Conservation (phyloP, 495 filamentous ascomycete species). For the Hyaloscypha bicolor region DNA sequence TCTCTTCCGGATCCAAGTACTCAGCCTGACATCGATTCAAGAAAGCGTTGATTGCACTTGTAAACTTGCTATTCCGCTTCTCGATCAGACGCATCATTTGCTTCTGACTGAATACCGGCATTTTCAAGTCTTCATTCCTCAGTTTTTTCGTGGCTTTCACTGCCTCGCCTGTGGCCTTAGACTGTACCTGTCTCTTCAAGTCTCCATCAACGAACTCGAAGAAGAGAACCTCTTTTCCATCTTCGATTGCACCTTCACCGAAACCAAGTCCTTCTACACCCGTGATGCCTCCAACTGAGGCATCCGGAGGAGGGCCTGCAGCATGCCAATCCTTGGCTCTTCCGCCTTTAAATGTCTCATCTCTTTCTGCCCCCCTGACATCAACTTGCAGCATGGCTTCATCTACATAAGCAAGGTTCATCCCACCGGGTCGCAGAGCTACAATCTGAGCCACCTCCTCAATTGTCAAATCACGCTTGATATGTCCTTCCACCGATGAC, state of each 20-base stretch:
- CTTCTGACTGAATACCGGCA: constrained; percentile 92
- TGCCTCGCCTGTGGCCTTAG: constrained; percentile 71
- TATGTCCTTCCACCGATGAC: constrained; percentile 81
- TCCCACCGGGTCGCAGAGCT: constrained; percentile 70
- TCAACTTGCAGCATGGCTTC: constrained; percentile 79
- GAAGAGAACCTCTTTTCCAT: constrained; percentile 65
- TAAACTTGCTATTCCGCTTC: constrained; percentile 87
- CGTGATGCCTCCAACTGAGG: constrained; percentile 50
- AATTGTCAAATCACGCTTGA: constrained; percentile 65
- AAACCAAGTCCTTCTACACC: constrained; percentile 41
- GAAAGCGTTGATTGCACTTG: constrained; percentile 74
- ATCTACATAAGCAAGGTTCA: constrained; percentile 86
- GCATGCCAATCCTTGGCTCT: constrained; percentile 43
- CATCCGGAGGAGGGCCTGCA: constrained; percentile 46
- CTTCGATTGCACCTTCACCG: constrained; percentile 38
- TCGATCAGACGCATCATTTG: constrained; percentile 90
- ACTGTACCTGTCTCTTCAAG: constrained; percentile 75
- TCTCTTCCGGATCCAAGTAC: constrained; percentile 66
- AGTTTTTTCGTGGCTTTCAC: constrained; percentile 63
- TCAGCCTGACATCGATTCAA: constrained; percentile 71
- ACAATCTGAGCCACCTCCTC: constrained; percentile 84
- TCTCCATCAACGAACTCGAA: constrained; percentile 95
- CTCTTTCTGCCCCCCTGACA: constrained; percentile 63
- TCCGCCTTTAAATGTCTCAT: constrained; percentile 51
- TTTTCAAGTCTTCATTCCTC: constrained; percentile 80